A percentile compares a stretch with the other conserved stretches of the same genome.
Evolutionary conservation across 257 asterid species (phyloP).

Genomic region (Scutellaria galericulata): DNA sequence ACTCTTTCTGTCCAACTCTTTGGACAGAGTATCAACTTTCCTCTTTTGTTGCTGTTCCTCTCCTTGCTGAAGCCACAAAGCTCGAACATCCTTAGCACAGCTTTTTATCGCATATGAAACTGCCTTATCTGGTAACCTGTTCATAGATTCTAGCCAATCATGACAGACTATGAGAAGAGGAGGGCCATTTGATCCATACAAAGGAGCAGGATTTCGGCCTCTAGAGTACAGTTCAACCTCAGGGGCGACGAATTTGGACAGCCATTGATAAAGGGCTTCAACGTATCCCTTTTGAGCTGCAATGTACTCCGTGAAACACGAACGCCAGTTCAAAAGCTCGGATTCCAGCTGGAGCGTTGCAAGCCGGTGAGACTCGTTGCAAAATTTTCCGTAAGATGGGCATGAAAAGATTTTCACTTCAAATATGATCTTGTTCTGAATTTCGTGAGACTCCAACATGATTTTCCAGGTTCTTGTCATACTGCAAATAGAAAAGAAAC

Average conservation of each 20-base stretch:
- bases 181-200: slow-evolving; percentile 33
- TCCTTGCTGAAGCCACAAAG: slow-evolving; percentile 87
- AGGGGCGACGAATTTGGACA: slow-evolving; percentile 56
- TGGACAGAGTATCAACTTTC: slow-evolving; percentile 74
- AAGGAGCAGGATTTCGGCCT: slow-evolving; percentile 19
- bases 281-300: slow-evolving; percentile 67
- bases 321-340: slow-evolving; percentile 84
- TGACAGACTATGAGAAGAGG: slow-evolving; percentile 64
- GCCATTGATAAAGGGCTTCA: slow-evolving; percentile 76
- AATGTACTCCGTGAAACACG: slow-evolving; percentile 66
- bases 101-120: slow-evolving; percentile 65
- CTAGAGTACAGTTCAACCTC: slow-evolving; percentile 49
- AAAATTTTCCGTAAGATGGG: slow-evolving; percentile 77
- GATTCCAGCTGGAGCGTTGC: slow-evolving; percentile 85
- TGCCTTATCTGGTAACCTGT: slow-evolving; percentile 66
- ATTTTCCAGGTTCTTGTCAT: slow-evolving; percentile 76
- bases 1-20: slow-evolving; percentile 69
- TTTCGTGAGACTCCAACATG: slow-evolving; percentile 83
- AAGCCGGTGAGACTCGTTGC: slow-evolving; percentile 81
- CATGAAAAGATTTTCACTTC: slow-evolving; percentile 76
- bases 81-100: slow-evolving; percentile 78
- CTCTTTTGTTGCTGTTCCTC: slow-evolving; percentile 80
- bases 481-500: slow-evolving; percentile 49
- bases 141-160: slow-evolving; percentile 65
- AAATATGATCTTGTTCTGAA: slow-evolving; percentile 82